Evolutionary conservation across 192 early-diverging fungal species (phyloP).

Genomic region (Backusella tuberculispora): DNA sequence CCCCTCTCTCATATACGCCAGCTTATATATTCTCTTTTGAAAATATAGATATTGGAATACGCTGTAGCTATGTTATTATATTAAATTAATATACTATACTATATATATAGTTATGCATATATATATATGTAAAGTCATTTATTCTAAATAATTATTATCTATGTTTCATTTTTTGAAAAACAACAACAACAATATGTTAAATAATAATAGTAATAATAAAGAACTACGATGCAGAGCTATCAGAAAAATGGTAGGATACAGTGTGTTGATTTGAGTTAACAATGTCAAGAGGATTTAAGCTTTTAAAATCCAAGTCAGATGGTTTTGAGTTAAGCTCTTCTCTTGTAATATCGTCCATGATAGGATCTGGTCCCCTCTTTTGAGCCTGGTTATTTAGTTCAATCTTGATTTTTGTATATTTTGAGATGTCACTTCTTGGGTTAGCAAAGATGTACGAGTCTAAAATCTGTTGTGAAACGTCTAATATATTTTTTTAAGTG

Average conservation of each 20-base stretch:
- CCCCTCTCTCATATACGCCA: not conserved
- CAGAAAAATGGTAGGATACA: slow-evolving; percentile 39
- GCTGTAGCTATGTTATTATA: not conserved
- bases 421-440: slow-evolving; percentile 33
- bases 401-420: slow-evolving; percentile 54
- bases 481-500: slow-evolving; percentile 20
- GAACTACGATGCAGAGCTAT: not conserved
- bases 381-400: slow-evolving; percentile 49
- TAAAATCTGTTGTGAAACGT: slow-evolving; percentile 56
- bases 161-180: not conserved
- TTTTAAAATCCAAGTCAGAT: slow-evolving; percentile 28
- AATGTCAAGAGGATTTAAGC: slow-evolving; percentile 26
- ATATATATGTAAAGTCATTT: too few relatives aligned
- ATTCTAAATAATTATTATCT: not conserved
- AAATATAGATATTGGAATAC: not conserved
- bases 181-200: not conserved
- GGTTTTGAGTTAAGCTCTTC: slow-evolving; percentile 18
- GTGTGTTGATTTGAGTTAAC: slow-evolving; percentile 41
- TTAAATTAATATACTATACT: not conserved
- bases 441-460: slow-evolving; percentile 51
- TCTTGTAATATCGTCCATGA: slow-evolving; percentile 29
- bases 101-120: too few relatives aligned
- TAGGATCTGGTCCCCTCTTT: slow-evolving; percentile 18
- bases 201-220: not conserved
- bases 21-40: not conserved